Conservation (phyloP, 2,329 filamentous ascomycete species). For the Penicillium polonicum region DNA sequence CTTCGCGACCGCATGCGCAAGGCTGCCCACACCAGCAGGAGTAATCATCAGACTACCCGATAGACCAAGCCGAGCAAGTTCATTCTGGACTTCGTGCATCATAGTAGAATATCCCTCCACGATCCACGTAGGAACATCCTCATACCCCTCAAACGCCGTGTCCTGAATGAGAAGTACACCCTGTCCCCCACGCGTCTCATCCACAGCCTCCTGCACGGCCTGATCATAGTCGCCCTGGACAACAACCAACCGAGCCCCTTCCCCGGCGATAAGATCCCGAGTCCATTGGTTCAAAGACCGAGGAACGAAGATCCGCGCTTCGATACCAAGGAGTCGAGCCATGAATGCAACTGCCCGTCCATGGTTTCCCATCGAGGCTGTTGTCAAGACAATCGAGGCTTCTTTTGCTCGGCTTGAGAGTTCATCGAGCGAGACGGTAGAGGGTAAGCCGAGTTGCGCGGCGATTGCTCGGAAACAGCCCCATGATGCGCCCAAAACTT, state of each 20-base stretch:
- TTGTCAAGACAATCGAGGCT: conserved; percentile 50
- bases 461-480: conserved; percentile 61
- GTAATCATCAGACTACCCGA: conserved; percentile 56
- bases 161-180: conserved; percentile 65
- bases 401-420: conserved; percentile 39
- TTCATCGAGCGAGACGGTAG: conserved; percentile 45
- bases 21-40: conserved; percentile 70
- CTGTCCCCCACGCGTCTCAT: conserved; percentile 36
- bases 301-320: conserved; percentile 63
- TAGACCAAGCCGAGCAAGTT: conserved; percentile 49
- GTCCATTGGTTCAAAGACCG: conserved; percentile 56
- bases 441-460: conserved; percentile 45
- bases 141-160: conserved; percentile 65
- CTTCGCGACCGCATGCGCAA: conserved; percentile 66
- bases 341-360: conserved; percentile 71
- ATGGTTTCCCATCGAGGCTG: conserved; percentile 75
- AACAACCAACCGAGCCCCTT: conserved; percentile 61
- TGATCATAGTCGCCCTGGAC: conserved; percentile 64
- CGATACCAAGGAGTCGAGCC: conserved; percentile 58
- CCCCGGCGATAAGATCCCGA: conserved; percentile 54
- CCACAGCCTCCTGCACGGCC: conserved; percentile 53
- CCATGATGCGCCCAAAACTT: conserved; percentile 78
- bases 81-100: conserved; percentile 65
- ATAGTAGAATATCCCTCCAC: conserved; percentile 76
- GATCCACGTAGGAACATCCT: conserved; percentile 68